Conservation (phyloP, 805 yeast genomes). For the Nakazawaea anatomiae region DNA sequence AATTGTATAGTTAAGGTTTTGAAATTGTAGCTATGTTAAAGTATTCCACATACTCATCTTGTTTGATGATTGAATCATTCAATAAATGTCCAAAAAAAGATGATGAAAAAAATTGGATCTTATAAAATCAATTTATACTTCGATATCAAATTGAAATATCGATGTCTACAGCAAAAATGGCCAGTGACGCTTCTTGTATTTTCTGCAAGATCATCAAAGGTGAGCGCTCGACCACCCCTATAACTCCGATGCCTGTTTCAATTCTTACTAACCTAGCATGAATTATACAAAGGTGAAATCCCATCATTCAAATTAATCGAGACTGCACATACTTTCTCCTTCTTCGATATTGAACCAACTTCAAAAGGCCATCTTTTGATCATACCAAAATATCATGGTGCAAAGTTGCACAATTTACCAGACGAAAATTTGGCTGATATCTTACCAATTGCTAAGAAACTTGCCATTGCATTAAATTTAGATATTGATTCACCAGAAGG, state of each 20-base stretch:
- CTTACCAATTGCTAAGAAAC: conserved; percentile 81
- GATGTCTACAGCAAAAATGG: conserved; percentile 15
- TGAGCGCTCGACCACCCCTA: conserved; percentile 20
- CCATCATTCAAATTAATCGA: conserved; percentile 90
- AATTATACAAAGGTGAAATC: conserved; percentile 62
- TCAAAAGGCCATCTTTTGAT: conserved; percentile 83
- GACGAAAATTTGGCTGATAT: conserved; percentile 86
- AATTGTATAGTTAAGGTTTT: not conserved
- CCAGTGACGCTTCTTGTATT: conserved; percentile 62
- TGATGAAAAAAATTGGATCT: not conserved
- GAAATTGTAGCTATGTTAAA: too few species aligned
- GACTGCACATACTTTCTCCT: conserved; percentile 75
- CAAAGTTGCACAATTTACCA: conserved; percentile 84
- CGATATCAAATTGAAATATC: not conserved
- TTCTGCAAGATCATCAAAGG: conserved; percentile 92
- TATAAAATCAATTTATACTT: not conserved
- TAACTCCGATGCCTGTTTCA: too few species aligned
- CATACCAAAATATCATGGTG: conserved; percentile 93
- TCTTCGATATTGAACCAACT: conserved; percentile 91
- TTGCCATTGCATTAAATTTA: conserved; percentile 67
- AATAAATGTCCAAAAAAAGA: too few species aligned
- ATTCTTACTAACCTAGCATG: too few species aligned
- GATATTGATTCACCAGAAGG: conserved; percentile 60
- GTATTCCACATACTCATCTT: too few species aligned
- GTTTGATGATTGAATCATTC: too few species aligned